phyloP scores from a whole-genome alignment of 2,329 filamentous ascomycete genomes.

The Penicillium concentricum region DNA sequence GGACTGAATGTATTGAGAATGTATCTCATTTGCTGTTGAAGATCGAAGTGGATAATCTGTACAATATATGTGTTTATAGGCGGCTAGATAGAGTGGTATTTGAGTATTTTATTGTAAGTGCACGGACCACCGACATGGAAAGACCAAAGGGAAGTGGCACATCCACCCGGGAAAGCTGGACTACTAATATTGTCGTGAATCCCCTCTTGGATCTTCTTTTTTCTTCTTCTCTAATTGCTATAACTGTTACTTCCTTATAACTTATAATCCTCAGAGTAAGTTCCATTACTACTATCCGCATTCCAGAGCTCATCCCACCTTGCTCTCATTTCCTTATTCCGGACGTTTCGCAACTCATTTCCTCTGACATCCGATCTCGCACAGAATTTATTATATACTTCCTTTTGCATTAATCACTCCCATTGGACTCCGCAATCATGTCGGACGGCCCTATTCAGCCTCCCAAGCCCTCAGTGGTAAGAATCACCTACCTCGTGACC shows the following conservation, averaged over 20 bases:
- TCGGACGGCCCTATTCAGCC: slow-evolving; percentile 36
- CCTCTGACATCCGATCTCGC: neutral
- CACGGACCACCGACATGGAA: slow-evolving; percentile 6
- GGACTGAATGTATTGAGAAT: neutral
- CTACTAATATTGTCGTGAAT: slow-evolving; percentile 13
- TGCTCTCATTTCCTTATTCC: neutral
- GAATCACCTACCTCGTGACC: slow-evolving; percentile 12
- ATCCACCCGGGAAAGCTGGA: slow-evolving; percentile 1
- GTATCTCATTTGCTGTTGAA: neutral
- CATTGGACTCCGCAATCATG: slow-evolving; percentile 30
- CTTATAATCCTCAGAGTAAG: neutral
- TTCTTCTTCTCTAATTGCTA: slow-evolving; percentile 1
- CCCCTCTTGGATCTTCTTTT: slow-evolving; percentile 6
- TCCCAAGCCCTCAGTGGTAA: slow-evolving; percentile 43
- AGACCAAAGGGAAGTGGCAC: neutral
- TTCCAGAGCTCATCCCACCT: neutral
- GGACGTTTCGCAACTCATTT: neutral
- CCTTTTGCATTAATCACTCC: neutral
- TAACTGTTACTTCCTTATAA: neutral
- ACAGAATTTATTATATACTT: neutral
- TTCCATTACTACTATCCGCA: neutral
- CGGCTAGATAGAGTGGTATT: neutral
- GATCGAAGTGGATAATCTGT: neutral
- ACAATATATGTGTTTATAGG: neutral
- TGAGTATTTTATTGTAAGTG: neutral